A percentile compares a stretch with the other conserved stretches of the same genome.
Evolutionary conservation across 768 basidiomycete species (phyloP).

Genomic region (Nidularia pulvinata): DNA sequence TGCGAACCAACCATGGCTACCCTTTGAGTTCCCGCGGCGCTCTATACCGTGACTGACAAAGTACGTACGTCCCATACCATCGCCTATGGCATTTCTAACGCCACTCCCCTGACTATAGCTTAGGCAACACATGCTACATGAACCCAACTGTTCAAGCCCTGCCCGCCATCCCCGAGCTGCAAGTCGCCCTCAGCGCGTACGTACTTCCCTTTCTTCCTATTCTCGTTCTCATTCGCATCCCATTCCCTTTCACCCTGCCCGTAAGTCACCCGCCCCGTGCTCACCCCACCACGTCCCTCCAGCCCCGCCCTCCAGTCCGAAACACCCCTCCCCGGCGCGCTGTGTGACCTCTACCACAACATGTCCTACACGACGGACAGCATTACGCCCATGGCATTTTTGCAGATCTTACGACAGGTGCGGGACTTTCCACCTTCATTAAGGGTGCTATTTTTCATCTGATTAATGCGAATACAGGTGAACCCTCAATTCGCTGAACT

Average conservation of each 20-base stretch:
- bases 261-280: background rate
- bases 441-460: too few species aligned
- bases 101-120: slow-evolving; percentile 23
- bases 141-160: slow-evolving; percentile 95
- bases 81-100: background rate
- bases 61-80: slow-evolving; percentile 26
- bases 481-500: slow-evolving; percentile 92
- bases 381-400: slow-evolving; percentile 69
- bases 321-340: slow-evolving; percentile 41
- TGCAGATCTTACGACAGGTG: slow-evolving; percentile 58
- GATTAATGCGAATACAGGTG: slow-evolving; percentile 29
- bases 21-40: background rate
- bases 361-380: slow-evolving; percentile 81
- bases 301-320: slow-evolving; percentile 37
- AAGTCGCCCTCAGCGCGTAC: slow-evolving; percentile 63
- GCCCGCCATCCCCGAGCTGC: slow-evolving; percentile 89
- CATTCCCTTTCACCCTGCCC: background rate
- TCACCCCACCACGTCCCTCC: background rate
- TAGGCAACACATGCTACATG: slow-evolving; percentile 99
- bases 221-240: background rate
- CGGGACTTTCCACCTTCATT: too few species aligned
- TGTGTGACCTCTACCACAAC: slow-evolving; percentile 68
- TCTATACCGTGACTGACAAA: slow-evolving; percentile 54
- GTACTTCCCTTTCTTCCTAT: slow-evolving; percentile 12
- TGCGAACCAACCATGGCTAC: too few species aligned